phyloP scores from a whole-genome alignment of 129 eudicot species.

The Oenanthe sinensis region DNA sequence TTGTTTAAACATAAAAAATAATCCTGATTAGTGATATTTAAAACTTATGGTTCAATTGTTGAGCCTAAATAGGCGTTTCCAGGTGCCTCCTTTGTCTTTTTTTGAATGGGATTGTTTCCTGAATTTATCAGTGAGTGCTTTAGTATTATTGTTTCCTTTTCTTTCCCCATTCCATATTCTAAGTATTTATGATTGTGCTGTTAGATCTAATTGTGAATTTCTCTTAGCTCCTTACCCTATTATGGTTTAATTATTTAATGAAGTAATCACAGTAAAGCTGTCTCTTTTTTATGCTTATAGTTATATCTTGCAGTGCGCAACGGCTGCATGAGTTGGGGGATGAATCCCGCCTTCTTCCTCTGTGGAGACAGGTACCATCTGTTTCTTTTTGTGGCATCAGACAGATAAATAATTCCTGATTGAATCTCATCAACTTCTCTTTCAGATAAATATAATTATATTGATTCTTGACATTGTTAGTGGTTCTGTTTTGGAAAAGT shows the following conservation, averaged over 20 bases:
- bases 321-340: slow-evolving; percentile 81
- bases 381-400: neutral
- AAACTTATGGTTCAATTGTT: neutral
- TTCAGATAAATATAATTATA: neutral
- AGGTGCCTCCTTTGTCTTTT: neutral
- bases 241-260: neutral
- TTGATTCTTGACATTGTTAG: neutral
- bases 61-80: neutral
- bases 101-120: neutral
- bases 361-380: slow-evolving; percentile 83
- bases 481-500: neutral
- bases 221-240: neutral
- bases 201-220: neutral
- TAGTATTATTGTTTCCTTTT: neutral
- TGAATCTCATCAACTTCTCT: neutral
- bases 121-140: neutral
- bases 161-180: neutral
- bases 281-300: neutral
- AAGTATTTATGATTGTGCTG: neutral
- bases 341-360: slow-evolving; percentile 86
- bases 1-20: neutral
- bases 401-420: neutral
- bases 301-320: slow-evolving; percentile 57
- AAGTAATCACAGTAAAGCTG: neutral
- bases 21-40: neutral